These are phyloP conservation scores for Oropetium thomaeum DNA, from an alignment of 176 grass and related monocot genomes.

Conservation along the genomic window DNA sequence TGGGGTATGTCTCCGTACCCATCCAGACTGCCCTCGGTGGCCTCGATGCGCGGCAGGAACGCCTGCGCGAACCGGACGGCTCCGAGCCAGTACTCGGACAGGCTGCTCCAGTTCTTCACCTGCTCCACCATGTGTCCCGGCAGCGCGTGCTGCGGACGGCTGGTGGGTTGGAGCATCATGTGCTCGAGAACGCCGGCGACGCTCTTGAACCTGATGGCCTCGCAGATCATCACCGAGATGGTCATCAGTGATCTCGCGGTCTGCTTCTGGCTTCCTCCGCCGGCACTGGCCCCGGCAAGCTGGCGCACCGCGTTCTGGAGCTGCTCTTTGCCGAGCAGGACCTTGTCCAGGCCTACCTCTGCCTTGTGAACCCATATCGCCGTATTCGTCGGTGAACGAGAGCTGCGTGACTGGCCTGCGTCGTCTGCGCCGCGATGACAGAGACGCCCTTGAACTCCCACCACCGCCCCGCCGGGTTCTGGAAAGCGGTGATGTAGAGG, in stretches of 20 bases:
- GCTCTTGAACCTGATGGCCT: conserved; percentile 41
- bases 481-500: conserved; percentile 31
- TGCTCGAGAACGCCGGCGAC: neutral
- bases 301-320: neutral
- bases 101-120: conserved; percentile 26
- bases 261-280: neutral
- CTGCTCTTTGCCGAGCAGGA: conserved; percentile 23
- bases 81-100: conserved; percentile 27
- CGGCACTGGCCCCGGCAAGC: neutral
- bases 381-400: conserved; percentile 6
- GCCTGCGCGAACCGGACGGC: neutral
- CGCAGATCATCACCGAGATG: conserved; percentile 20
- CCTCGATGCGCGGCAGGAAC: neutral
- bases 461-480: conserved; percentile 1
- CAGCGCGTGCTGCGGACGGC: neutral
- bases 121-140: conserved; percentile 14
- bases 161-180: neutral
- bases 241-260: conserved; percentile 11
- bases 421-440: too few species aligned
- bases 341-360: neutral
- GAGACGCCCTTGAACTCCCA: neutral
- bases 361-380: neutral
- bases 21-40: neutral
- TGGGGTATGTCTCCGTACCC: neutral
- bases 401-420: neutral